phyloP scores from a whole-genome alignment of 176 grass and related monocot species.

The Aegilops longissima region DNA sequence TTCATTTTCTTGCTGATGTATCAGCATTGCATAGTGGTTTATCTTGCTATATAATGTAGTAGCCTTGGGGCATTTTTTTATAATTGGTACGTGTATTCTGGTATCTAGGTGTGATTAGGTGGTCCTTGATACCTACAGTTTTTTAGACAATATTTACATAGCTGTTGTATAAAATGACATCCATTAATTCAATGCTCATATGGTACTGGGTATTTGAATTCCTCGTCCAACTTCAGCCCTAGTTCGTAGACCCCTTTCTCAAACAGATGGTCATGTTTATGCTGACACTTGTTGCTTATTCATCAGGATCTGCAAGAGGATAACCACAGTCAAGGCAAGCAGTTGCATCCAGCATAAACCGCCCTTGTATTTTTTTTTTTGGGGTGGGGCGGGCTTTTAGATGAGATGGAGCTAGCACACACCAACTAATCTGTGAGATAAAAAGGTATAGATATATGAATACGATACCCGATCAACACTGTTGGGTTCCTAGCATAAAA shows the following conservation, averaged over 20 bases:
- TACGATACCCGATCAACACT: too few relatives aligned
- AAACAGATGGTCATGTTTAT: not conserved
- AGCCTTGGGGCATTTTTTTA: not conserved
- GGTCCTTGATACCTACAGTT: conserved; percentile 4
- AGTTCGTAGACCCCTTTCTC: not conserved
- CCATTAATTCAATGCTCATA: not conserved
- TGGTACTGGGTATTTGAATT: not conserved
- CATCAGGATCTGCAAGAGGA: conserved; percentile 10
- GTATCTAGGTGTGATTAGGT: not conserved
- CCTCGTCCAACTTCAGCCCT: not conserved
- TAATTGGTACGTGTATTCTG: not conserved
- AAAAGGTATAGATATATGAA: too few relatives aligned
- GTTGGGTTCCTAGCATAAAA: too few relatives aligned
- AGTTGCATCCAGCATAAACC: not conserved
- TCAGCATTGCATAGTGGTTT: not conserved
- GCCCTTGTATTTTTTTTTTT: too few relatives aligned
- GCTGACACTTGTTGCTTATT: conserved; percentile 17
- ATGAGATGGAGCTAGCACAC: too few relatives aligned
- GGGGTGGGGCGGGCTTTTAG: too few relatives aligned
- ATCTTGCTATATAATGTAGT: not conserved
- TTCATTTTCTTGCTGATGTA: not conserved
- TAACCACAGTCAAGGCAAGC: not conserved
- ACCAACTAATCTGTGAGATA: too few relatives aligned
- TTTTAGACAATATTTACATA: not conserved
- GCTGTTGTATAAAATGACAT: not conserved